Conservation (phyloP, 2,329 filamentous ascomycete genomes). For the Trichocomaceae sp. region DNA sequence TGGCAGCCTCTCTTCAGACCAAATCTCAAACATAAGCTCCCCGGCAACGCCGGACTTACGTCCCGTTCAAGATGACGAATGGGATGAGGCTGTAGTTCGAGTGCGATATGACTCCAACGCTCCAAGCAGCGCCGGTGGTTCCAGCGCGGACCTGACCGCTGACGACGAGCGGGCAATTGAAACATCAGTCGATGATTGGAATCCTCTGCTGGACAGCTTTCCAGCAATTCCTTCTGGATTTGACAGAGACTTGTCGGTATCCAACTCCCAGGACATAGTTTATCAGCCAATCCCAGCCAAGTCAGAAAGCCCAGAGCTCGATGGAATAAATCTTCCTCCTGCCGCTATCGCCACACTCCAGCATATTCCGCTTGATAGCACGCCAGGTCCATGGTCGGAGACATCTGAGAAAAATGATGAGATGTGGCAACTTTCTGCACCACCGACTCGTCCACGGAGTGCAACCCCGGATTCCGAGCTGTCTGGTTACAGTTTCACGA, state of each 20-base stretch:
- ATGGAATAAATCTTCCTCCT: conserved; percentile 67
- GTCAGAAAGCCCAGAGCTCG: conserved; percentile 16
- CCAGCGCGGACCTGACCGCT: conserved; percentile 19
- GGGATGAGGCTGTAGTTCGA: conserved; percentile 44
- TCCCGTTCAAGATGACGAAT: conserved; percentile 52
- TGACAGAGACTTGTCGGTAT: conserved; percentile 18
- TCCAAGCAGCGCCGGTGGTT: conserved; percentile 21
- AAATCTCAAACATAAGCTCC: conserved; percentile 74
- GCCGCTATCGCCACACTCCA: conserved; percentile 75
- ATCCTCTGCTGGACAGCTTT: conserved; percentile 36
- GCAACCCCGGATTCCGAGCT: conserved; percentile 48
- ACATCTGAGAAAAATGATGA: conserved; percentile 49
- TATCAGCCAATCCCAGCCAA: conserved; percentile 14
- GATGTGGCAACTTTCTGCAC: conserved; percentile 55
- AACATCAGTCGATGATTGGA: conserved; percentile 53
- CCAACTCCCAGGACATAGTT: conserved; percentile 16
- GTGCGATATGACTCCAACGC: conserved; percentile 30
- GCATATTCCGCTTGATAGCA: conserved; percentile 55
- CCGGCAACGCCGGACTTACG: conserved; percentile 73
- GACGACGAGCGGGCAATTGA: conserved; percentile 37
- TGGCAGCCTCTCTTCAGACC: conserved; percentile 81
- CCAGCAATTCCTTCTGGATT: conserved; percentile 31
- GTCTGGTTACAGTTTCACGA: conserved; percentile 66
- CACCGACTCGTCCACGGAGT: conserved; percentile 41
- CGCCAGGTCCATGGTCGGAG: conserved; percentile 34